Base-by-base conservation (phyloP, 768 basidiomycete species). In the Suillus brevipes region DNA sequence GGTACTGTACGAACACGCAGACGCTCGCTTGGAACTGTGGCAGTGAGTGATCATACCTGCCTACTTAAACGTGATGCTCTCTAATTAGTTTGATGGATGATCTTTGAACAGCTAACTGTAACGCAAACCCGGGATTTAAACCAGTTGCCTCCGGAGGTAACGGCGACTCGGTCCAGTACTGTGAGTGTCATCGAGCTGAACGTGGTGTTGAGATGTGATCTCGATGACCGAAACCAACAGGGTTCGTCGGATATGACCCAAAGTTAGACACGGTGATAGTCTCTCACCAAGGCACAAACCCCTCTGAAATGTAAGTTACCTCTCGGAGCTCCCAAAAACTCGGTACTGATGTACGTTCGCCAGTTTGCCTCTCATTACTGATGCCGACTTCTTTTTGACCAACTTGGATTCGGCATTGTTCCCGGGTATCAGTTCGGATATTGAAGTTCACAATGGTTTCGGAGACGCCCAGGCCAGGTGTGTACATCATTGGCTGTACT, bases 11-110 rank as follows among this genome's bases (percentile, higher is more conserved):
- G 18, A 74, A 84, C 7, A 61, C 79, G 4, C 61, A 74, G 47
- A 84, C 82, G 31, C 67, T 81, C 49, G 76, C 78, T 25, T 88
- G 87, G 85, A 71, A 79, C 37, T 88, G 87, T 72, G 88, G 87
- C 74, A 66, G 85, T 84, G 66, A 62, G 80, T 75, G 50, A n/a
- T 49, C 12, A 31, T 43, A 45, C 4, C 13, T 38, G 16, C 52
- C 12, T 56, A 40, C 23, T 36, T 28, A 14, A 6, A 10, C 7
- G 23, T 25, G 23, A 62, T 12, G 56, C 18, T 31, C 20, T n/a
- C 28, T 60, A 40, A 52, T 34, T 31, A 18, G 34, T 52, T 34
- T 45, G 50, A 47, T 14, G 53, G 3, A n/a, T 61, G 36, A 67
- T 10, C 4, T n/a, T 52, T 57, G 13, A 60, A 57, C 66, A 84